phyloP scores from a whole-genome alignment of 202 grass and related monocot species.

The Schoenoplectus tabernaemontani region DNA sequence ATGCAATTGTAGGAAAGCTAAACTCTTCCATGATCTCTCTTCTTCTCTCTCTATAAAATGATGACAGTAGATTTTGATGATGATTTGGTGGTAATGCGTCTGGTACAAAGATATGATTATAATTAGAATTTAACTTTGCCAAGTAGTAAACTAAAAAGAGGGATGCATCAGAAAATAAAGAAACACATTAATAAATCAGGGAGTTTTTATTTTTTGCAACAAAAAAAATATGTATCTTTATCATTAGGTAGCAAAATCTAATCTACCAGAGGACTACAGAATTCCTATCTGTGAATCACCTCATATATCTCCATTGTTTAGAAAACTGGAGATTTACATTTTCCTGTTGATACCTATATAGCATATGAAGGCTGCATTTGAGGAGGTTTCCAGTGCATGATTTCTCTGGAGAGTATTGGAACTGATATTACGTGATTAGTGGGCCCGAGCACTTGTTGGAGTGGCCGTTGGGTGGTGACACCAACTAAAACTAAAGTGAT shows the following conservation, averaged over 20 bases:
- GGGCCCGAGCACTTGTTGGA: constrained; percentile 15
- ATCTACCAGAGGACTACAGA: background rate
- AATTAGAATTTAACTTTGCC: background rate
- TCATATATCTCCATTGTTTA: background rate
- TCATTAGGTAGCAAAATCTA: constrained; percentile 24
- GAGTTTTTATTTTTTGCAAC: background rate
- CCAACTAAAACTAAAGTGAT: constrained; percentile 19
- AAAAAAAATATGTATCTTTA: constrained; percentile 4
- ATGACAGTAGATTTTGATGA: background rate
- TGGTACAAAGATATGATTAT: constrained; percentile 22
- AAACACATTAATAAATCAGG: background rate
- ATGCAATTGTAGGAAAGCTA: constrained; percentile 33
- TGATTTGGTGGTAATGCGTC: constrained; percentile 23
- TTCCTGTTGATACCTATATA: background rate
- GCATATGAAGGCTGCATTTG: too few relatives aligned
- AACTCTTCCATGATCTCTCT: constrained; percentile 26
- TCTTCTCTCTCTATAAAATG: background rate
- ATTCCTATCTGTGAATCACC: background rate
- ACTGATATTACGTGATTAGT: constrained; percentile 12
- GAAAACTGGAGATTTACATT: background rate
- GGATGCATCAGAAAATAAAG: constrained; percentile 1
- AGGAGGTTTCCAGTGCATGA: background rate
- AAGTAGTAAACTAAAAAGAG: constrained; percentile 3
- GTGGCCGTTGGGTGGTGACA: constrained; percentile 17
- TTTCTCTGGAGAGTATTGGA: constrained; percentile 12